Conservation (phyloP, 352 stramenopile species). For the Phytophthora pseudosyringae region DNA sequence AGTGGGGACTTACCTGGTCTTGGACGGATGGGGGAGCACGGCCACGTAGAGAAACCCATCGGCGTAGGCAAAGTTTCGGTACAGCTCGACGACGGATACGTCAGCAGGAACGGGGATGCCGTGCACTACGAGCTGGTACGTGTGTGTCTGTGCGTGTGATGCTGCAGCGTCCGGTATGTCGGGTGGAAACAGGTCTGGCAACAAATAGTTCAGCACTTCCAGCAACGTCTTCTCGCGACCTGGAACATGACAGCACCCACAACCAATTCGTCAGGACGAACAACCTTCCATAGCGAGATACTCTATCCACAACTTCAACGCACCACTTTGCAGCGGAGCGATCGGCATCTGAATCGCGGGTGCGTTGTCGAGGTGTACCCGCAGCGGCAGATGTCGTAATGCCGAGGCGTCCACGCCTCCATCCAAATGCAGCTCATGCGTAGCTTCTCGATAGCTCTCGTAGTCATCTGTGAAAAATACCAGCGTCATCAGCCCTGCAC, state of each 20-base stretch:
- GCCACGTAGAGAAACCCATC: conserved; percentile 83
- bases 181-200: conserved; percentile 67
- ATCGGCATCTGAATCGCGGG: conserved; percentile 80
- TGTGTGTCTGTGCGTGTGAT: conserved; percentile 2
- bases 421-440: conserved; percentile 48
- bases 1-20: conserved; percentile 8
- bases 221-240: conserved; percentile 52
- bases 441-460: conserved; percentile 61
- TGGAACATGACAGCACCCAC: conserved; percentile 6
- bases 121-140: conserved; percentile 57
- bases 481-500: not conserved
- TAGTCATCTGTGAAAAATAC: conserved; percentile 46
- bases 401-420: conserved; percentile 40
- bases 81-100: conserved; percentile 67
- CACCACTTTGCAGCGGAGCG: conserved; percentile 50
- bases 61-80: conserved; percentile 69
- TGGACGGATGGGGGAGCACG: conserved; percentile 20
- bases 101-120: conserved; percentile 55
- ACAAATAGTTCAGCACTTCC: conserved; percentile 60
- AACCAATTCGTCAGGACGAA: not conserved
- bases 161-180: not conserved
- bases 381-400: conserved; percentile 64
- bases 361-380: conserved; percentile 62
- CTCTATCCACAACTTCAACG: not conserved
- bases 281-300: not conserved